A percentile compares a stretch with the other conserved stretches of the same genome.
These are phyloP conservation scores for Phytophthora rubi DNA, from an alignment of 352 stramenopile species.

Conservation along the genomic window DNA sequence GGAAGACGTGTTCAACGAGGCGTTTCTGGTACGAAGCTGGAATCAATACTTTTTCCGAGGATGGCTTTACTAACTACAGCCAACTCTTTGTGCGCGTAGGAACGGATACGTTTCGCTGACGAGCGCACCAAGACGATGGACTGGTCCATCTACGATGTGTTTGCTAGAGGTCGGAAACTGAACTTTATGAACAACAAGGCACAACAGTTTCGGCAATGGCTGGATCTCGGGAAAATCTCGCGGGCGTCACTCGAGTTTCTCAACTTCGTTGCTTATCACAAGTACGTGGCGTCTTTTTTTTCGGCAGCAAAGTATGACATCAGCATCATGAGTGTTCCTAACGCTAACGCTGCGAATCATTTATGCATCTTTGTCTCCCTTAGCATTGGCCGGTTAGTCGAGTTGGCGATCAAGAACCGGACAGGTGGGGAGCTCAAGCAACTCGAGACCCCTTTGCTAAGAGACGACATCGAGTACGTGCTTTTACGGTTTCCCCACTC, in stretches of 20 bases:
- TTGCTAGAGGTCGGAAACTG: conserved; percentile 76
- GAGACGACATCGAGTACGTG: conserved; percentile 70
- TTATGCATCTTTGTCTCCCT: background rate
- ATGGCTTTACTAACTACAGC: conserved; percentile 8
- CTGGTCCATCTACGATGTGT: conserved; percentile 82
- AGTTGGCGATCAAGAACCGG: conserved; percentile 80
- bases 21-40: conserved; percentile 55
- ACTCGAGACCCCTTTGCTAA: conserved; percentile 57
- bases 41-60: background rate
- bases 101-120: conserved; percentile 86
- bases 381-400: conserved; percentile 83
- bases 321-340: background rate
- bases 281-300: conserved; percentile 47
- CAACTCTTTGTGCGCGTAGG: conserved; percentile 33
- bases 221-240: conserved; percentile 66
- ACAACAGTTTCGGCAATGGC: conserved; percentile 73
- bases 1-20: conserved; percentile 77
- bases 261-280: conserved; percentile 89
- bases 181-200: conserved; percentile 88
- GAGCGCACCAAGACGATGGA: conserved; percentile 86
- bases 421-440: conserved; percentile 61
- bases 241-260: conserved; percentile 84
- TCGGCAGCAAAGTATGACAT: background rate
- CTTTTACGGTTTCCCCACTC: background rate
- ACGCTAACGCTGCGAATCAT: background rate